Conservation (phyloP, 2,329 filamentous ascomycete genomes). For the Aureobasidium sp. region DNA sequence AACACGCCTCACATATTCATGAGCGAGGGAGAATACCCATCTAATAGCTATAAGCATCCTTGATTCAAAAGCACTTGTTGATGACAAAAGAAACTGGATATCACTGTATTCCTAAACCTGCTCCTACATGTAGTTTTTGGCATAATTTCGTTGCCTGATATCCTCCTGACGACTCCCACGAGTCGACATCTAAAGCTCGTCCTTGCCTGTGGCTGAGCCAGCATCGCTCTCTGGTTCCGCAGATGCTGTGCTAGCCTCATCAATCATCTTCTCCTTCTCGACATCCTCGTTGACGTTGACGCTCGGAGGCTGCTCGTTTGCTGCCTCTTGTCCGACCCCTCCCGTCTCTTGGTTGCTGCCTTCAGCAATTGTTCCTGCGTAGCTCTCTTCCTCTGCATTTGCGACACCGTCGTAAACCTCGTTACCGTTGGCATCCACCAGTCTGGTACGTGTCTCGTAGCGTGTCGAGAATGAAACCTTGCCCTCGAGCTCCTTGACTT, state of each 20-base stretch:
- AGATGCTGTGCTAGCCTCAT: slow-evolving; percentile 21
- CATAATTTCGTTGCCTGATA: slow-evolving; percentile 9
- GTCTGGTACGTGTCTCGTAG: slow-evolving; percentile 86
- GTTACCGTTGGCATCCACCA: slow-evolving; percentile 74
- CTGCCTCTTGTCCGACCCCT: slow-evolving; percentile 32
- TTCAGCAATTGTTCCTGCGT: slow-evolving; percentile 46
- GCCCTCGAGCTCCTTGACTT: slow-evolving; percentile 77
- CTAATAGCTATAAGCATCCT: background rate
- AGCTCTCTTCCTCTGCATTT: slow-evolving; percentile 26
- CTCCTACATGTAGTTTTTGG: background rate
- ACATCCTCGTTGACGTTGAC: slow-evolving; percentile 37
- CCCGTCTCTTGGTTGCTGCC: slow-evolving; percentile 52
- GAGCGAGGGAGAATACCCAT: background rate
- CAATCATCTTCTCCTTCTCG: slow-evolving; percentile 39
- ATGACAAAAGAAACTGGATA: slow-evolving; percentile 10
- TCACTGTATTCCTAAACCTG: slow-evolving; percentile 10
- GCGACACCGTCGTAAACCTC: slow-evolving; percentile 53
- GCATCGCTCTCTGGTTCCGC: slow-evolving; percentile 21
- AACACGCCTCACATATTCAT: too few species aligned
- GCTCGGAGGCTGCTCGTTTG: slow-evolving; percentile 35
- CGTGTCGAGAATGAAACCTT: slow-evolving; percentile 94
- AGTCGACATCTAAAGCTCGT: slow-evolving; percentile 19
- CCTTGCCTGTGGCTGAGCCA: slow-evolving; percentile 17
- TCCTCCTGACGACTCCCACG: slow-evolving; percentile 1
- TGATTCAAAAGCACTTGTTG: background rate